These are phyloP conservation scores for Solanum chmielewskii DNA, from an alignment of 257 asterid genomes.

Conservation along the genomic window DNA sequence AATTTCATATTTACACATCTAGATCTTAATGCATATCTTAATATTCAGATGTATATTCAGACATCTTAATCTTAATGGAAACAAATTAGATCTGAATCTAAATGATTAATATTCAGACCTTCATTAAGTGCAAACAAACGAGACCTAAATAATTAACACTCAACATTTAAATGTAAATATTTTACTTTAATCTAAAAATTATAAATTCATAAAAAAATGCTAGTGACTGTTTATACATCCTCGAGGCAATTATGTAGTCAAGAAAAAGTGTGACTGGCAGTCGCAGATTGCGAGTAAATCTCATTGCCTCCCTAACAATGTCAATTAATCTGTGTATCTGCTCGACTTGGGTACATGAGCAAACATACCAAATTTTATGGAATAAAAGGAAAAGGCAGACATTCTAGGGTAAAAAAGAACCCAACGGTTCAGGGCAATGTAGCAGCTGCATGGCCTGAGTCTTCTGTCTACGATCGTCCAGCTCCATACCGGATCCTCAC, in stretches of 20 bases:
- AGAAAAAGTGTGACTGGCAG: background rate
- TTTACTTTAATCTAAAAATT: background rate
- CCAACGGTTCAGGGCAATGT: background rate
- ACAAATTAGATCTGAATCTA: too few species aligned
- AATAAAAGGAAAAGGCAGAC: background rate
- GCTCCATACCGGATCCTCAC: constrained; percentile 10
- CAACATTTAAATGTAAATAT: background rate
- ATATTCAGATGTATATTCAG: too few species aligned
- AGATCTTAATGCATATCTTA: too few species aligned
- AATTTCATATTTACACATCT: too few species aligned
- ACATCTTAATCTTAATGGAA: too few species aligned
- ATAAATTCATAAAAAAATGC: background rate
- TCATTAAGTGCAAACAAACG: too few species aligned
- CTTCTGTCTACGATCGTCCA: constrained; percentile 20
- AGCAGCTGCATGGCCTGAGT: background rate
- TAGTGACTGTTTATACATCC: background rate
- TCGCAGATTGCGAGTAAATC: background rate
- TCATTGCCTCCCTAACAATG: background rate
- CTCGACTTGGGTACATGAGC: background rate
- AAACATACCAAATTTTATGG: background rate
- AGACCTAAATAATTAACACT: background rate
- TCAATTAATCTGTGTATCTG: background rate
- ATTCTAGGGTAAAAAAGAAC: background rate
- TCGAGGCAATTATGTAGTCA: background rate
- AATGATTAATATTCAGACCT: too few species aligned